These are phyloP conservation scores for Rubia balearica DNA, from an alignment of 305 asterid genomes.

Conservation along the genomic window DNA sequence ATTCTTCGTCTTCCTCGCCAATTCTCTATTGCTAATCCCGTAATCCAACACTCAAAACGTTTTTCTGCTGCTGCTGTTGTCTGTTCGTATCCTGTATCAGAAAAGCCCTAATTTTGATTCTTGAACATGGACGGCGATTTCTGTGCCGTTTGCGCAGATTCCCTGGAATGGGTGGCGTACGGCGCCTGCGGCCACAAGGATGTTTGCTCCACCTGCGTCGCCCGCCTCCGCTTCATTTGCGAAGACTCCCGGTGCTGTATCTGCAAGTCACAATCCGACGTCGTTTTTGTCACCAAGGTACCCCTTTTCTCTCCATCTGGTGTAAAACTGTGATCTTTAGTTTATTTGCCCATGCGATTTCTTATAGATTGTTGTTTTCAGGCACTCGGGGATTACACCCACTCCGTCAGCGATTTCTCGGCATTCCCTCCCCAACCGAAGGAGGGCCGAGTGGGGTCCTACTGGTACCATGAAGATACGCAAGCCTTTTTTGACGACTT, in stretches of 20 bases:
- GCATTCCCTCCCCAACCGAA: conserved; percentile 54
- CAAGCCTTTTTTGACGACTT: conserved; percentile 86
- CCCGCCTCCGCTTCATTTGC: conserved; percentile 96
- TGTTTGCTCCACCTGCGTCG: conserved; percentile 96
- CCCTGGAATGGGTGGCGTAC: conserved; percentile 92
- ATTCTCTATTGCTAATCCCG: neutral
- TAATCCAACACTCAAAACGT: neutral
- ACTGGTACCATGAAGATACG: conserved; percentile 90
- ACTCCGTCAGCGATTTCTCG: conserved; percentile 56
- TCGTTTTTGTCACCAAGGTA: conserved; percentile 89
- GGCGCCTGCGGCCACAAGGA: conserved; percentile 97
- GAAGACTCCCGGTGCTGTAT: conserved; percentile 92
- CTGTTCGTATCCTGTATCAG: neutral
- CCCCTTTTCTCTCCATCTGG: neutral
- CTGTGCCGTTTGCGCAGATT: conserved; percentile 97
- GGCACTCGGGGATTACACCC: conserved; percentile 90
- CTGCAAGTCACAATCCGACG: conserved; percentile 67
- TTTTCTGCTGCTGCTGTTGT: neutral
- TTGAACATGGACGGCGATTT: conserved; percentile 66
- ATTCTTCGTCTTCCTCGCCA: neutral
- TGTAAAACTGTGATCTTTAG: neutral
- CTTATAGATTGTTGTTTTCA: conserved; percentile 11
- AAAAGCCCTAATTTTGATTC: neutral
- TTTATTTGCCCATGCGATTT: neutral
- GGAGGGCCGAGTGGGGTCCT: conserved; percentile 70